Evolutionary conservation across 192 early-diverging fungal genomes (phyloP), one percentile per base, ranked within the genome.

Genomic region (Coemansia interrupta): DNA sequence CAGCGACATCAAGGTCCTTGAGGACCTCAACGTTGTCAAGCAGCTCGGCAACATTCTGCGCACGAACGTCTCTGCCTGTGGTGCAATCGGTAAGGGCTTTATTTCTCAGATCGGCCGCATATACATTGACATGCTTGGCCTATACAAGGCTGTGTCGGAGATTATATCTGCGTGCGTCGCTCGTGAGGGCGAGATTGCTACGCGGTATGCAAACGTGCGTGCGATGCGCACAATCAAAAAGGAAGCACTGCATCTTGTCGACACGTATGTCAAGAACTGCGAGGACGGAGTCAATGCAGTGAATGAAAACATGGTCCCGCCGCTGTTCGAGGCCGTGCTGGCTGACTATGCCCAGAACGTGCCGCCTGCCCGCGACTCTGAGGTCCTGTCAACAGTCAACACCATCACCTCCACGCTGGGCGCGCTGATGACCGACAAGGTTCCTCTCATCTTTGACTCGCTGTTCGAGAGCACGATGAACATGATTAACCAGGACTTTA

Each of bases 401-500:
- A 90, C 88, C 48, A 92, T 99, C 54, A 86, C 96, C 14, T 69
- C 81, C 11, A 81, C 82, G 57, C 78, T 99, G 26, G 90, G 90
- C 55, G 73, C 76, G 20, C 67, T 90, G 60, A 85, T 98, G 72
- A 86, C 87, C 3, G 89, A 92, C 59, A 86, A 89, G 67, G 85
- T 99, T 48, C 86, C 87, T 13, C 66, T 82, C 30, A 92, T 99
- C 63, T 81, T 99, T 45, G 91, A 94, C 56, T 90, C 90, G 2
- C 90, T 96, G 46, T 99, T 99, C 63, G 94, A 95, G 71, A 89
- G 89, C 66, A 99, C 97, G 0, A 75, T 99, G 69, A 90, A 90
- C 80, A 99, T 99, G 97, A 99, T 99, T 75, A 98, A 92, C 84
- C 96, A 96, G 76, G 92, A 99, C 81, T 95, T 97, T 82, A 84